Conservation (phyloP, 345 rosid genomes). For the Schrenkiella parvula region DNA sequence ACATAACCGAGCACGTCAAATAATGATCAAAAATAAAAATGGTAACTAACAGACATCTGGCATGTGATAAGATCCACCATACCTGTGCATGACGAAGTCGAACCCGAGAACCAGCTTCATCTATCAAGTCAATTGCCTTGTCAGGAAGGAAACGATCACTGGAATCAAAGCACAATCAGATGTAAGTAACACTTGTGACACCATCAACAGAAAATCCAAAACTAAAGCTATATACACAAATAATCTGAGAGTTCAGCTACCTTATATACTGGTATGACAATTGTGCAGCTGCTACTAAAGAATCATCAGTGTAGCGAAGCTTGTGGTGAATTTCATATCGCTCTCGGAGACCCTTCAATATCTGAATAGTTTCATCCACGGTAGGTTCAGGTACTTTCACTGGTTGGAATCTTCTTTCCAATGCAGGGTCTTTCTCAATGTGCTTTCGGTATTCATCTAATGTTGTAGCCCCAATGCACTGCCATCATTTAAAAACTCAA, state of each 20-base stretch:
- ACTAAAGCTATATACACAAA: neutral
- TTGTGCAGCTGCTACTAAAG: constrained; percentile 41
- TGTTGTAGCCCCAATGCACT: constrained; percentile 99
- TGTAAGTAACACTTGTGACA: neutral
- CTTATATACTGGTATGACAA: constrained; percentile 48
- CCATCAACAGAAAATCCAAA: neutral
- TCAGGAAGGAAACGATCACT: constrained; percentile 72
- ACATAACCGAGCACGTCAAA: constrained; percentile 12
- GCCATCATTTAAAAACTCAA: constrained; percentile 10
- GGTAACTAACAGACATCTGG: neutral
- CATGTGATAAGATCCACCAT: constrained; percentile 7
- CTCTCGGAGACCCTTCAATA: constrained; percentile 58
- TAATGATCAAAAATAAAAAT: neutral
- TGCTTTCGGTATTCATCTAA: constrained; percentile 94
- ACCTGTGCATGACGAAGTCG: constrained; percentile 53
- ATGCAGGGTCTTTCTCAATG: constrained; percentile 96
- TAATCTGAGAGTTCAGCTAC: constrained; percentile 16
- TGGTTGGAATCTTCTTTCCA: constrained; percentile 98
- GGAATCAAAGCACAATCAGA: neutral
- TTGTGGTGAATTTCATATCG: constrained; percentile 48
- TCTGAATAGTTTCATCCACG: constrained; percentile 90
- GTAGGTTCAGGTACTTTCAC: constrained; percentile 97
- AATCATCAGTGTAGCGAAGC: constrained; percentile 33
- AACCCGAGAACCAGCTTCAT: constrained; percentile 70
- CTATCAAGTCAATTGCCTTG: constrained; percentile 67